Evolutionary conservation across 768 basidiomycete species (phyloP).

Genomic region (Baorangia bicolor): DNA sequence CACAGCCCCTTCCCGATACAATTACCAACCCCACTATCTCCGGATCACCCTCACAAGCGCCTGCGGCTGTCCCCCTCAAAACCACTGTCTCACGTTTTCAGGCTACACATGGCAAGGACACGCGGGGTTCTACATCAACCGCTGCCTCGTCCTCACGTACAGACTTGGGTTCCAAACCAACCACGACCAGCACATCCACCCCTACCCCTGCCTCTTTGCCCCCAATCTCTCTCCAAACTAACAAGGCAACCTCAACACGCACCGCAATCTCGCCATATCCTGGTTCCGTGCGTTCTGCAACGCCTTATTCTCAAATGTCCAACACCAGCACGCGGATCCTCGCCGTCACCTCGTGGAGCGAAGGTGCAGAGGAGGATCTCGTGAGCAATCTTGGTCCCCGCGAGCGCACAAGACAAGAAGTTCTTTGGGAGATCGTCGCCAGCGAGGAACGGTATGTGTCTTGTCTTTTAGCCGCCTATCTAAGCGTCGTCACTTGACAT

Average conservation of each 20-base stretch:
- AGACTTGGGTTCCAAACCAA: constrained; percentile 50
- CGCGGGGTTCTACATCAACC: constrained; percentile 62
- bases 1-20: constrained; percentile 53
- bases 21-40: constrained; percentile 35
- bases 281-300: constrained; percentile 75
- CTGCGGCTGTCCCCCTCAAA: constrained; percentile 44
- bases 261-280: constrained; percentile 60
- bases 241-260: constrained; percentile 60
- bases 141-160: constrained; percentile 62
- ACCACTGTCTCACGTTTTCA: constrained; percentile 78
- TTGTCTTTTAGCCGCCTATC: constrained; percentile 8
- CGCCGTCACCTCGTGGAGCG: constrained; percentile 85
- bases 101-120: constrained; percentile 66
- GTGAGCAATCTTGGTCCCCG: constrained; percentile 91
- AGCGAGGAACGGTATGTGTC: constrained; percentile 83
- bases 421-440: constrained; percentile 93
- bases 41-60: constrained; percentile 29
- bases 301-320: constrained; percentile 81
- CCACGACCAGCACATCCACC: constrained; percentile 47
- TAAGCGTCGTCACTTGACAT: constrained; percentile 13
- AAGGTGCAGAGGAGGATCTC: constrained; percentile 91
- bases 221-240: constrained; percentile 54
- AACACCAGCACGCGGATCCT: constrained; percentile 70
- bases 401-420: constrained; percentile 94
- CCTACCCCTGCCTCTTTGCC: constrained; percentile 56